Base-by-base conservation (phyloP, 1,284 basidiomycete genomes). In the Naganishia sp. region DNA sequence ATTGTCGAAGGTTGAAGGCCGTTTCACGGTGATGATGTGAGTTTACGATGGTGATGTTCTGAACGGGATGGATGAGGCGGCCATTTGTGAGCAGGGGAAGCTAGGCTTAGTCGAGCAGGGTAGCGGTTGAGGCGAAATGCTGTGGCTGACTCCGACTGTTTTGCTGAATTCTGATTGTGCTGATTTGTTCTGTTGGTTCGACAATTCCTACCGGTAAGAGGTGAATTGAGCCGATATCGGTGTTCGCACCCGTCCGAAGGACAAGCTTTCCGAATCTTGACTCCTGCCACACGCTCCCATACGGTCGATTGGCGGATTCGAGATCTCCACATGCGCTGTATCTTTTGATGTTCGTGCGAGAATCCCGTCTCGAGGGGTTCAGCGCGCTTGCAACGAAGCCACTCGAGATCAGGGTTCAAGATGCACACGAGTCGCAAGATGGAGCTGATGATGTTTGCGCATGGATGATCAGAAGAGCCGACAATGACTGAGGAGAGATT, bases 11-110 rank as follows among this genome's bases (percentile, higher is more conserved):
- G 36, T 39, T 9, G 2, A 39, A 39, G 36, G 36, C 36, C 36
- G 36, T 39, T 39, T 13, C 10, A 7, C 36, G 36, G 13, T 39
- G 36, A 36, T 39, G 36, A 39, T 39, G 36, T 39, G 21, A 23
- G 18, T 31, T 39, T 36, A 43, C 42, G 48, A 52, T n/a, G 55
- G 39, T 21, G 28, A 57, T 68, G 54, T 60, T 66, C 65, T 54
- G 45, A 67, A 75, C 79, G 79, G 79, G 79, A 80, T 80, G 79
- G 78, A 77, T 80, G 79, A 80, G 79, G 79, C 79, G 79, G 79
- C 76, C 75, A 63, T 45, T 33, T 10, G 33, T 16, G 42, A 21
- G 43, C n/a, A 55, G 23, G 50, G 48, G 43, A 61, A 48, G 43
- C 46, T 42, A 53, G 61, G 31, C 28, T 28, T 53, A 64, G 52